Conservation (phyloP, 306 rosid genomes). For the Castanospermum australe region DNA sequence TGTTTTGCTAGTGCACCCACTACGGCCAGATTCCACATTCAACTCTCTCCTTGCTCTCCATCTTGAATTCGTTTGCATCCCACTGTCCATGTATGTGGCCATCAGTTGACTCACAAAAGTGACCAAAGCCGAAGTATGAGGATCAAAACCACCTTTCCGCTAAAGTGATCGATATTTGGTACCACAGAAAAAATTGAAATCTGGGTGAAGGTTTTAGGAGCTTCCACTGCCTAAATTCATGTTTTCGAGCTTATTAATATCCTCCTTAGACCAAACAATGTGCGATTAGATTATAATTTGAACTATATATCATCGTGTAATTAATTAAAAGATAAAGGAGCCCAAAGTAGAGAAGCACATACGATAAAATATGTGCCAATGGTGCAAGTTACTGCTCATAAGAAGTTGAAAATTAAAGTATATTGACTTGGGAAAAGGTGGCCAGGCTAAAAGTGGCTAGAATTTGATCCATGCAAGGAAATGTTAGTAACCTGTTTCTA, state of each 20-base stretch:
- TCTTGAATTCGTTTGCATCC: conserved; percentile 45
- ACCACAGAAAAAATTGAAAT: conserved; percentile 76
- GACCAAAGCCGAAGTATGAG: conserved; percentile 54
- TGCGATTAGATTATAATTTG: no score
- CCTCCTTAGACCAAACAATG: no score
- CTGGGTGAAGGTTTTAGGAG: no score
- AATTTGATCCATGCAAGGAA: conserved; percentile 57
- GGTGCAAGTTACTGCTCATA: conserved; percentile 23
- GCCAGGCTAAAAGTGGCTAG: conserved; percentile 36
- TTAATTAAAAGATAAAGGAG: no score
- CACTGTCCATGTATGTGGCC: conserved; percentile 51
- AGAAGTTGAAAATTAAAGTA: no score
- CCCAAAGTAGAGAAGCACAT: conserved; percentile 31
- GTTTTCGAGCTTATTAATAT: no score
- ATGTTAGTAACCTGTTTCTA: conserved; percentile 20
- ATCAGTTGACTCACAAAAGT: conserved; percentile 57
- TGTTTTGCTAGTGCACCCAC: conserved; percentile 58
- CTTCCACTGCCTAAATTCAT: no score
- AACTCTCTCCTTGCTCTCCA: conserved; percentile 28
- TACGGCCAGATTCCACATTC: conserved; percentile 38
- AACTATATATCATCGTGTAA: conserved; percentile 6
- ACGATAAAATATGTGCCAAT: conserved; percentile 18
- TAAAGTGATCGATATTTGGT: conserved; percentile 54
- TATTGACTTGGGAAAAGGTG: conserved; percentile 42
- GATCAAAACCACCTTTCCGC: conserved; percentile 39